Evolutionary conservation across 2,329 filamentous ascomycete genomes (phyloP).

Genomic region (Monosporascus sp.): DNA sequence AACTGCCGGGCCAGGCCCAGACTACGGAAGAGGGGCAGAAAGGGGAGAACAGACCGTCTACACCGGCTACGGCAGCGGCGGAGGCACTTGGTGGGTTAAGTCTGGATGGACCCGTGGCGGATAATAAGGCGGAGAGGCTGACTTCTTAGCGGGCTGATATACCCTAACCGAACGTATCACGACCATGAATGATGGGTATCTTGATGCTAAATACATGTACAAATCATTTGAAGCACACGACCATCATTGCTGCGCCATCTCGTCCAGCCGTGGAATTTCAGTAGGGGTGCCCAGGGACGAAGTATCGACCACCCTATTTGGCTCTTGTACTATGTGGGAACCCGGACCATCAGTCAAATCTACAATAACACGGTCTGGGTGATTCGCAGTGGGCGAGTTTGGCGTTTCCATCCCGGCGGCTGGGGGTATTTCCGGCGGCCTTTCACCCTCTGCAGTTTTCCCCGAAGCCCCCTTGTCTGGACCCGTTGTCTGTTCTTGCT

Average conservation of each 20-base stretch:
- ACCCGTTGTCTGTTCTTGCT: conserved; percentile 23
- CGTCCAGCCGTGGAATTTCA: not conserved
- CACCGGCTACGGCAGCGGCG: conserved; percentile 25
- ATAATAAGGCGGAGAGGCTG: conserved; percentile 3
- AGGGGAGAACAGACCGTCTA: conserved; percentile 15
- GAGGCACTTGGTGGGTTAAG: conserved; percentile 26
- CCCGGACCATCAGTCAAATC: not conserved
- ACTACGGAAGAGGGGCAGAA: conserved; percentile 34
- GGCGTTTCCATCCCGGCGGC: conserved; percentile 7
- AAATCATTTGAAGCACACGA: too few species aligned
- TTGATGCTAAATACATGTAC: too few species aligned
- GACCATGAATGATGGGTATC: too few species aligned
- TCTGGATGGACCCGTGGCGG: not conserved
- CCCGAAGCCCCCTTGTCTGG: conserved; percentile 15
- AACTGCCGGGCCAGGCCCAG: conserved; percentile 19
- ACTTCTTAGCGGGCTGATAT: not conserved
- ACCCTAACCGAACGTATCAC: too few species aligned
- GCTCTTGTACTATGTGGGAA: not conserved
- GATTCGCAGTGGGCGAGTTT: not conserved
- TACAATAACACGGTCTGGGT: not conserved
- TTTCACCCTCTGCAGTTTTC: not conserved
- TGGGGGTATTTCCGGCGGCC: conserved; percentile 3
- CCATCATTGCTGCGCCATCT: not conserved
- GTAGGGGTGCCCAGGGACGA: not conserved
- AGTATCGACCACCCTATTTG: not conserved